Evolutionary conservation across 768 basidiomycete species (phyloP).

Genomic region (Pleurotus citrinopileatus): DNA sequence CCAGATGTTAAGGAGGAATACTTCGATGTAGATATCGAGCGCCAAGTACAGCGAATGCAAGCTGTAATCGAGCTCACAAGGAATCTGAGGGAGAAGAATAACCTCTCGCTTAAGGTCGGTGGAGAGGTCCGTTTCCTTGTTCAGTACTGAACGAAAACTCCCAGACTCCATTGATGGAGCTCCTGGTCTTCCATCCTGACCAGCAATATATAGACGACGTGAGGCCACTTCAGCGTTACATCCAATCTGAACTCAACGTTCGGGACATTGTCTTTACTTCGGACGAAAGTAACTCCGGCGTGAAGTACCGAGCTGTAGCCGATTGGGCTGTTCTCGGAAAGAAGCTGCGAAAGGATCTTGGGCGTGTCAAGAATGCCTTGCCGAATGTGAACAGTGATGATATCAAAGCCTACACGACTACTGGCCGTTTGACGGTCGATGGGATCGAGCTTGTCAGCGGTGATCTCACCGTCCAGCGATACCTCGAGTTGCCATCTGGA

Average conservation of each 20-base stretch:
- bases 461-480: conserved; percentile 90
- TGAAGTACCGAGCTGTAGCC: conserved; percentile 87
- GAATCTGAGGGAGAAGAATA: conserved; percentile 83
- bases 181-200: conserved; percentile 92
- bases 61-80: conserved; percentile 90
- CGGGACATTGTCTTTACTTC: conserved; percentile 87
- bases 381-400: conserved; percentile 79
- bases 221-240: conserved; percentile 79
- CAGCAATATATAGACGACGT: conserved; percentile 82
- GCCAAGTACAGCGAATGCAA: conserved; percentile 94
- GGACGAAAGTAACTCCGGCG: conserved; percentile 81
- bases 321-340: conserved; percentile 95
- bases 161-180: conserved; percentile 88
- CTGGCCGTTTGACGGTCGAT: conserved; percentile 79
- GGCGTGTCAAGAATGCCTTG: conserved; percentile 83
- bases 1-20: conserved; percentile 93
- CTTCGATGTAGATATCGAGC: conserved; percentile 90
- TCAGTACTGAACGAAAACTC: conserved; percentile 6
- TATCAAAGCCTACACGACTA: conserved; percentile 71
- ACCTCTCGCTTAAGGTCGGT: conserved; percentile 82
- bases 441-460: conserved; percentile 88
- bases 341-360: conserved; percentile 91
- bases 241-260: conserved; percentile 93
- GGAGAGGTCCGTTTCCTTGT: too few relatives aligned
- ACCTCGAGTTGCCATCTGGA: conserved; percentile 72